A percentile compares a stretch with the other conserved stretches of the same genome.
Evolutionary conservation across 257 asterid genomes (phyloP).

Genomic region (Salvia miltiorrhiza): DNA sequence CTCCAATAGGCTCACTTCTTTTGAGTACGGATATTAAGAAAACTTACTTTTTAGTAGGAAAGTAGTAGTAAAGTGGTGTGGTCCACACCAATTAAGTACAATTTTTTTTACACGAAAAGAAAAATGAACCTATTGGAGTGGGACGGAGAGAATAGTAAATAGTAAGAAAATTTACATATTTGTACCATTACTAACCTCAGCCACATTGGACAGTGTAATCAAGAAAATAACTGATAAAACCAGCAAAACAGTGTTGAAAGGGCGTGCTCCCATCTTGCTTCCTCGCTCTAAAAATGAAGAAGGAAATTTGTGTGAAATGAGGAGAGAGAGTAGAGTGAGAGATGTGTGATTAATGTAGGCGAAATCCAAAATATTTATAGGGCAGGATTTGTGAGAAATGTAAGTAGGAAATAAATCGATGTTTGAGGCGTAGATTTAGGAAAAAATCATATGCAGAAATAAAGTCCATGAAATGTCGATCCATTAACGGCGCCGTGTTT

Average conservation of each 20-base stretch:
- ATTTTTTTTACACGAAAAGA: too few species aligned
- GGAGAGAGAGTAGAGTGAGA: not conserved
- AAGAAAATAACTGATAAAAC: slow-evolving; percentile 22
- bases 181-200: slow-evolving; percentile 22
- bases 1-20: too few species aligned
- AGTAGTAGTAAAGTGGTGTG: too few species aligned
- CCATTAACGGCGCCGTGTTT: slow-evolving; percentile 52
- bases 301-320: not conserved
- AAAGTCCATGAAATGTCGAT: slow-evolving; percentile 17
- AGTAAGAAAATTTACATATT: too few species aligned
- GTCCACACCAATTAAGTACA: too few species aligned
- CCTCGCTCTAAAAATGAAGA: too few species aligned
- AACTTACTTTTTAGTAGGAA: too few species aligned
- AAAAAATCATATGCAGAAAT: slow-evolving; percentile 22
- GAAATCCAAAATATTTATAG: slow-evolving; percentile 23
- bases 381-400: not conserved
- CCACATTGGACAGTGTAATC: slow-evolving; percentile 30
- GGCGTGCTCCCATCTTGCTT: slow-evolving; percentile 26
- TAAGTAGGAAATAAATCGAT: not conserved
- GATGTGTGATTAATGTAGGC: not conserved
- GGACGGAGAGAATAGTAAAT: too few species aligned
- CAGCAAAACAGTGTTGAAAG: slow-evolving; percentile 3
- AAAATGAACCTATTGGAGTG: too few species aligned
- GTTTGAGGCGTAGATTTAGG: slow-evolving; percentile 43
- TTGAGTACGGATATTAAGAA: too few species aligned